A percentile compares a stretch with the other conserved stretches of the same genome.
Conservation (phyloP, 2,329 filamentous ascomycete genomes). For the Fusarium nisikadoi region DNA sequence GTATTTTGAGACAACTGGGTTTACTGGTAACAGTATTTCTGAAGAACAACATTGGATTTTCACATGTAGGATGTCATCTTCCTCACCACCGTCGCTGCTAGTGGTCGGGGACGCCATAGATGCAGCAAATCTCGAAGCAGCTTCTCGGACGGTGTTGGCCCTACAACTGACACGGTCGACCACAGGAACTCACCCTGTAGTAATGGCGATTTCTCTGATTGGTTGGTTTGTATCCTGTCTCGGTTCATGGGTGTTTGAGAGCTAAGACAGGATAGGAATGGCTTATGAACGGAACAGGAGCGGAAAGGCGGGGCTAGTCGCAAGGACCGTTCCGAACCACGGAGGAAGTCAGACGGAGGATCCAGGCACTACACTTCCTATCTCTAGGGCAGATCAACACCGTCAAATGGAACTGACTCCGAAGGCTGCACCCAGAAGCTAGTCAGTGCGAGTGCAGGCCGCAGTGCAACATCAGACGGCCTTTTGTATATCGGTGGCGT, state of each 20-base stretch:
- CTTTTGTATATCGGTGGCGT: background rate
- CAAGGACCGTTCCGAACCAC: background rate
- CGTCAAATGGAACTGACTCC: background rate
- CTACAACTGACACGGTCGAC: no score
- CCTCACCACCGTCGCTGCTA: no score
- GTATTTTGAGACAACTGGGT: no score
- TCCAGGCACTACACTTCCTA: background rate
- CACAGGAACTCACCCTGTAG: background rate
- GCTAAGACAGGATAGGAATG: background rate
- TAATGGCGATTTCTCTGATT: accelerated
- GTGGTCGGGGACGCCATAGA: no score
- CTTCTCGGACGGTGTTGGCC: no score
- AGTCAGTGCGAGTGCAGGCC: background rate
- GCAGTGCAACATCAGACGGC: accelerated
- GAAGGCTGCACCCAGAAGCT: background rate
- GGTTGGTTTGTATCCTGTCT: background rate
- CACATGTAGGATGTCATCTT: no score
- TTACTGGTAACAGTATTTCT: no score
- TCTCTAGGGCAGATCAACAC: background rate
- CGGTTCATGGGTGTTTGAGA: accelerated
- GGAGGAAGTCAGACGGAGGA: background rate
- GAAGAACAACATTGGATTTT: no score
- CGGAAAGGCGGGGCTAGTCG: background rate
- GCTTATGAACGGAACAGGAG: background rate
- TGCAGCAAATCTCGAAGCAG: no score